Percentiles rank a stretch among this genome's conserved stretches.
phyloP scores from a whole-genome alignment of 2,329 filamentous ascomycete species.

The Alternaria gaisen region DNA sequence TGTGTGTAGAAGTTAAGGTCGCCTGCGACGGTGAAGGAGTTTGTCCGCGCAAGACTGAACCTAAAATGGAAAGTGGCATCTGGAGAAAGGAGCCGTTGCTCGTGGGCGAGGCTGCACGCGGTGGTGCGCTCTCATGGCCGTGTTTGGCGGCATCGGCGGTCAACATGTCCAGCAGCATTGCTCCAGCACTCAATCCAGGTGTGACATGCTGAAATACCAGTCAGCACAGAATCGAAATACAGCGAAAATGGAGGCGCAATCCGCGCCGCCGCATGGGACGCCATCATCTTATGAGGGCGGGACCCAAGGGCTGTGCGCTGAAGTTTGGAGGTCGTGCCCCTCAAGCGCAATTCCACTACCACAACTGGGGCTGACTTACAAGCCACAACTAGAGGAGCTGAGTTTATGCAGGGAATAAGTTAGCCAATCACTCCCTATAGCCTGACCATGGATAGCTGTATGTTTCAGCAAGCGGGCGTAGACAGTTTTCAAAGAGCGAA shows the following conservation, averaged over 20 bases:
- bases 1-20: conserved; percentile 6
- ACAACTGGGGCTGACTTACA: conserved; percentile 34
- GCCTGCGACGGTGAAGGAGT: conserved; percentile 26
- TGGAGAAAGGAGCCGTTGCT: conserved; percentile 41
- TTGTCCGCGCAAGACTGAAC: conserved; percentile 40
- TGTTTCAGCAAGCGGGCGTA: conserved; percentile 3
- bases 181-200: conserved; percentile 18
- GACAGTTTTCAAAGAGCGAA: neutral
- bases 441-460: conserved; percentile 3
- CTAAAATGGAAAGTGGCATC: conserved; percentile 48
- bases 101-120: conserved; percentile 26
- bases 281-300: conserved; percentile 27
- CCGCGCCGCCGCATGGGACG: conserved; percentile 22
- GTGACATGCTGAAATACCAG: conserved; percentile 29
- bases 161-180: conserved; percentile 52
- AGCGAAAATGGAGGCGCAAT: conserved; percentile 15
- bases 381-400: conserved; percentile 37
- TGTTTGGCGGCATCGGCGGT: conserved; percentile 48
- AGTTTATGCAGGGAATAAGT: conserved; percentile 24
- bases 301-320: conserved; percentile 32
- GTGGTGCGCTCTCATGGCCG: conserved; percentile 42
- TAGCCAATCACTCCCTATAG: conserved; percentile 15
- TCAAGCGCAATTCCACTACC: conserved; percentile 21
- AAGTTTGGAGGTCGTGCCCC: conserved; percentile 30
- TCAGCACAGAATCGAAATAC: conserved; percentile 24